A percentile compares a stretch with the other conserved stretches of the same genome.
These are phyloP conservation scores for Hymenoscyphus fraxineus DNA, from an alignment of 2,329 filamentous ascomycete species.

Conservation along the genomic window DNA sequence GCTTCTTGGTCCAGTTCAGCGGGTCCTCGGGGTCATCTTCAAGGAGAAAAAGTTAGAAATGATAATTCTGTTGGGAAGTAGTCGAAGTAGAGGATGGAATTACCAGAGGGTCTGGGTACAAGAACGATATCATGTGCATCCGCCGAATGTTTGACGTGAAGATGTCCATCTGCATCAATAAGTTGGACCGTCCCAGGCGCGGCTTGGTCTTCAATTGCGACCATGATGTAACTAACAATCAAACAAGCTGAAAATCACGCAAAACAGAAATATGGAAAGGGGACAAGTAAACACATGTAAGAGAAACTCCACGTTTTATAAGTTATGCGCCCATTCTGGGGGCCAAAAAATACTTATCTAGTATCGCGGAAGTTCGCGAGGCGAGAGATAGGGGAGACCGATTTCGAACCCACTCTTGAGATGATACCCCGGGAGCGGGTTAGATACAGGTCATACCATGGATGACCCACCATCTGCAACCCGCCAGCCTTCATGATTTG, in stretches of 20 bases:
- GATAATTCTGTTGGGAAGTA: neutral
- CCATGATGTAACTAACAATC: constrained; percentile 12
- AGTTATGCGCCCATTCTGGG: neutral
- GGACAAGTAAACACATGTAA: neutral
- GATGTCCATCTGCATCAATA: constrained; percentile 28
- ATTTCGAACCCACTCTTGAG: constrained; percentile 1
- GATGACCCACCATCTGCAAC: neutral
- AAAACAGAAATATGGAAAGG: neutral
- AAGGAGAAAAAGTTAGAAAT: neutral
- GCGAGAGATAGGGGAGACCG: constrained; percentile 2
- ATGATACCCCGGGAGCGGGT: neutral
- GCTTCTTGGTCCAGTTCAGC: constrained; percentile 35
- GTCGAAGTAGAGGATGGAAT: neutral
- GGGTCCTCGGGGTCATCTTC: constrained; percentile 38
- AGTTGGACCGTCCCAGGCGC: constrained; percentile 32
- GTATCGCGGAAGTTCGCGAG: neutral
- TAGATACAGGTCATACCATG: neutral
- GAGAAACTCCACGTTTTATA: neutral
- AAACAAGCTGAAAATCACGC: neutral
- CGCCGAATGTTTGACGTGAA: constrained; percentile 24
- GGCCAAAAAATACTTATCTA: constrained; percentile 2
- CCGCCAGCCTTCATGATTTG: neutral
- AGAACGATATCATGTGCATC: constrained; percentile 30
- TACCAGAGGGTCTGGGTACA: constrained; percentile 32
- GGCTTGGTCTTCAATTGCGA: constrained; percentile 19